These are phyloP conservation scores for Diplocarpon rosae DNA, from an alignment of 2,329 filamentous ascomycete species.

Conservation along the genomic window DNA sequence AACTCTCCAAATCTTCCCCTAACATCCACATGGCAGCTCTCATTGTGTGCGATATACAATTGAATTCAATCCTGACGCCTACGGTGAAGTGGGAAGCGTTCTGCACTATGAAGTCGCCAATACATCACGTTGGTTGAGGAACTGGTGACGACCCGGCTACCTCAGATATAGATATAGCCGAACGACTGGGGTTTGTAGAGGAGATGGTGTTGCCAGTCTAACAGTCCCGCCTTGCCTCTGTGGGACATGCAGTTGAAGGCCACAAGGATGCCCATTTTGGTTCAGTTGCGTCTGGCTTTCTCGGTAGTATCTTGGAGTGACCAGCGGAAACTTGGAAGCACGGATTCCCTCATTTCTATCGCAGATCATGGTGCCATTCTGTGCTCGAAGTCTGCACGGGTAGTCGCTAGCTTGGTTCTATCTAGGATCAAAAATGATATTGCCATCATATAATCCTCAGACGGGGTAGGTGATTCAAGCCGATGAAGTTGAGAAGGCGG, in stretches of 20 bases:
- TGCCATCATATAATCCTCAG: conserved; percentile 30
- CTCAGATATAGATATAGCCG: too few species aligned
- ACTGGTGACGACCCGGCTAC: too few species aligned
- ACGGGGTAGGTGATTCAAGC: conserved; percentile 40
- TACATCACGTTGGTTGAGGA: too few species aligned
- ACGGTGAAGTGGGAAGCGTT: too few species aligned
- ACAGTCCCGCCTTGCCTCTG: conserved; percentile 49
- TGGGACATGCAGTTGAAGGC: conserved; percentile 52
- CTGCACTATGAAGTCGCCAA: too few species aligned
- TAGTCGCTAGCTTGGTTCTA: conserved; percentile 31
- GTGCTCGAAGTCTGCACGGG: conserved; percentile 25
- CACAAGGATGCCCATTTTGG: conserved; percentile 32
- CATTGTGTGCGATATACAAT: too few species aligned
- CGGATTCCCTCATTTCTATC: conserved; percentile 11
- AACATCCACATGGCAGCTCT: too few species aligned
- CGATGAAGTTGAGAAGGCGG: conserved; percentile 50
- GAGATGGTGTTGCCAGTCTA: conserved; percentile 46
- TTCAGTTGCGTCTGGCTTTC: conserved; percentile 28
- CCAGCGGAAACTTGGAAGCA: conserved; percentile 27
- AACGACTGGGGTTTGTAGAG: conserved; percentile 28
- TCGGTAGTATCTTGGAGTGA: conserved; percentile 40
- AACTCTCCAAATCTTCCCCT: too few species aligned
- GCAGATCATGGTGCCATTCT: conserved; percentile 23
- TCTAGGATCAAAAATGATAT: conserved; percentile 28
- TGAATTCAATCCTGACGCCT: too few species aligned